Evolutionary conservation across 1,139 yeast species (phyloP).

Genomic region (Taiozyma sp.): DNA sequence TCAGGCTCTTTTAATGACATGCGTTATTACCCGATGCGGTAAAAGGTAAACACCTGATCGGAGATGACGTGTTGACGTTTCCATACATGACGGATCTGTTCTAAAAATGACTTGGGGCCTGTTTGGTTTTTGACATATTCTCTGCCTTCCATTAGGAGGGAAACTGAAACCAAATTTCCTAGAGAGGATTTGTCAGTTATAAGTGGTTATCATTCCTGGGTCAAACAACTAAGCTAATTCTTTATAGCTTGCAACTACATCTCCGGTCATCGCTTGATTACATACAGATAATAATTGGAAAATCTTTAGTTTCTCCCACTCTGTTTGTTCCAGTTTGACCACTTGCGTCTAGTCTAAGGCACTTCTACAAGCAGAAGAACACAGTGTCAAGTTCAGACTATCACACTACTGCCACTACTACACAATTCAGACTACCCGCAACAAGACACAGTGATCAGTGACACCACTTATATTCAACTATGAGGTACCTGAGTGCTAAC

Average conservation of each 20-base stretch:
- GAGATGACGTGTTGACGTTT: not conserved
- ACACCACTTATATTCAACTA: slow-evolving; percentile 1
- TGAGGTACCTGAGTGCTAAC: slow-evolving; percentile 32
- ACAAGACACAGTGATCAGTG: not conserved
- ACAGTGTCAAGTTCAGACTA: not conserved
- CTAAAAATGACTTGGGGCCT: not conserved
- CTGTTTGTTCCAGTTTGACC: not conserved
- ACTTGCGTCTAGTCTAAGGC: not conserved
- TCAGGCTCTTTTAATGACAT: not conserved
- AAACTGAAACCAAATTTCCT: not conserved
- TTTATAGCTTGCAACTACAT: not conserved
- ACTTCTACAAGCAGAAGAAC: not conserved
- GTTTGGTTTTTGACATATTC: not conserved
- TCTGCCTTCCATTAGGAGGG: not conserved
- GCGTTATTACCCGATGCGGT: slow-evolving; percentile 3
- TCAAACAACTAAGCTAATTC: not conserved
- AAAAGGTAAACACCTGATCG: slow-evolving; percentile 4
- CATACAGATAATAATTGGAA: not conserved
- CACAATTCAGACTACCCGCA: too few species aligned
- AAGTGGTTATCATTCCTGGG: not conserved
- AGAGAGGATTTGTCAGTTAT: not conserved
- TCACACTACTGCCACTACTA: not conserved
- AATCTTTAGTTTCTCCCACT: not conserved
- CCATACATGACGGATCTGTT: not conserved
- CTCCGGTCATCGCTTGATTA: not conserved